phyloP scores from a whole-genome alignment of 2,329 filamentous ascomycete genomes.

The Xylariaceae sp. region DNA sequence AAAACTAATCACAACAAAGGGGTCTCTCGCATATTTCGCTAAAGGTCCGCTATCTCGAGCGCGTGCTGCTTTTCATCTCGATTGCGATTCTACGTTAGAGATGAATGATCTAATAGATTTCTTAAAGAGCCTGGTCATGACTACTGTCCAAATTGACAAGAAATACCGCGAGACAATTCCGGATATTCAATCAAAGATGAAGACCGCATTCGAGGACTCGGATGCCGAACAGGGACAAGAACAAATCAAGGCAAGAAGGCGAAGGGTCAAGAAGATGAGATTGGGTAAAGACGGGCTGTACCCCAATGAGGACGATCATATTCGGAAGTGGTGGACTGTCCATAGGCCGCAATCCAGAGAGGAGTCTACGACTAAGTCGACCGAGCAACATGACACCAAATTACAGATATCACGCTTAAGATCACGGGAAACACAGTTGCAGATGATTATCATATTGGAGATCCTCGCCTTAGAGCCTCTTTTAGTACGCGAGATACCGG shows the following conservation, averaged over 20 bases:
- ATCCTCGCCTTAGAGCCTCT: constrained; percentile 72
- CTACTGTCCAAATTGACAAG: constrained; percentile 73
- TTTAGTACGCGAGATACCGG: constrained; percentile 47
- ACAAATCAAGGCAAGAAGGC: constrained; percentile 53
- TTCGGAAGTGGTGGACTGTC: constrained; percentile 73
- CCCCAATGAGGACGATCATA: constrained; percentile 66
- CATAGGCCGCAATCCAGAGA: constrained; percentile 58
- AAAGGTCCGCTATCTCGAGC: constrained; percentile 81
- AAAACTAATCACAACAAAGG: constrained; percentile 58
- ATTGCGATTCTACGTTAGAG: constrained; percentile 64
- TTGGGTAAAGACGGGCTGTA: constrained; percentile 73
- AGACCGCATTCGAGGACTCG: constrained; percentile 61
- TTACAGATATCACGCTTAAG: constrained; percentile 69
- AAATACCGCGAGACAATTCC: constrained; percentile 78
- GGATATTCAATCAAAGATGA: constrained; percentile 63
- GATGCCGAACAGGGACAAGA: constrained; percentile 53
- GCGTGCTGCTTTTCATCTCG: constrained; percentile 70
- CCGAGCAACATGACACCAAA: constrained; percentile 59
- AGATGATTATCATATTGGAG: constrained; percentile 80
- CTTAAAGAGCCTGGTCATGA: constrained; percentile 71
- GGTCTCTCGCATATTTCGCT: constrained; percentile 81
- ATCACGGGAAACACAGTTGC: constrained; percentile 78
- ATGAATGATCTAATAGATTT: constrained; percentile 71
- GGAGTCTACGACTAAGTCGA: constrained; percentile 42
- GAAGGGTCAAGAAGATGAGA: constrained; percentile 68